phyloP scores from a whole-genome alignment of 2,329 filamentous ascomycete species.

The Cytospora mali region DNA sequence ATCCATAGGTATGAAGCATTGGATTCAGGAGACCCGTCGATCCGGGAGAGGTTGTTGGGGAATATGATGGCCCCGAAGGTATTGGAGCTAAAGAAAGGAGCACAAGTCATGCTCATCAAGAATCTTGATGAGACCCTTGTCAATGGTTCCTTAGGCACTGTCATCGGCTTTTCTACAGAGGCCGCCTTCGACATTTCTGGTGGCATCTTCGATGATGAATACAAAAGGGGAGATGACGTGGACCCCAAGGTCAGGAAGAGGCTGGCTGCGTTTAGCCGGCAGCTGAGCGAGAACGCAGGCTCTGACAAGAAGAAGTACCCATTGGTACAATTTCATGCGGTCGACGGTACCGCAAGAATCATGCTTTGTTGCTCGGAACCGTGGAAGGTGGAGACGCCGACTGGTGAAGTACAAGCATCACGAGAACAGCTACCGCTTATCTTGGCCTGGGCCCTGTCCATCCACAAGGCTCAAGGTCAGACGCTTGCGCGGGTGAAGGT shows the following conservation, averaged over 20 bases:
- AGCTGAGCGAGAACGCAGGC: conserved; percentile 38
- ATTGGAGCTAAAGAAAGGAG: conserved; percentile 83
- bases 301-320: conserved; percentile 68
- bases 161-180: conserved; percentile 72
- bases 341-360: conserved; percentile 74
- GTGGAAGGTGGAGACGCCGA: conserved; percentile 98
- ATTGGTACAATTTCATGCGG: conserved; percentile 78
- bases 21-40: conserved; percentile 72
- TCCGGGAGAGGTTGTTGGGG: conserved; percentile 75
- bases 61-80: conserved; percentile 92
- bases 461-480: conserved; percentile 97
- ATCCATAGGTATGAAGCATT: conserved; percentile 68
- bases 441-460: conserved; percentile 93
- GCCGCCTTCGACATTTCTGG: conserved; percentile 41
- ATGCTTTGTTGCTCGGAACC: conserved; percentile 84
- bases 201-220: conserved; percentile 47
- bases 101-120: conserved; percentile 99
- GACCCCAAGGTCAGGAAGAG: conserved; percentile 56
- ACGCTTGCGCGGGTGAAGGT: conserved; percentile 94
- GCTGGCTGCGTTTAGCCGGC: conserved; percentile 53
- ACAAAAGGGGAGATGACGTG: conserved; percentile 28
- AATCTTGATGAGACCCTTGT: conserved; percentile 94
- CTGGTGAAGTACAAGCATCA: conserved; percentile 88
- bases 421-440: conserved; percentile 85
- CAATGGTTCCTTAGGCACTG: conserved; percentile 89